phyloP scores from a whole-genome alignment of 345 rosid species.

The Odontarrhena argentea region DNA sequence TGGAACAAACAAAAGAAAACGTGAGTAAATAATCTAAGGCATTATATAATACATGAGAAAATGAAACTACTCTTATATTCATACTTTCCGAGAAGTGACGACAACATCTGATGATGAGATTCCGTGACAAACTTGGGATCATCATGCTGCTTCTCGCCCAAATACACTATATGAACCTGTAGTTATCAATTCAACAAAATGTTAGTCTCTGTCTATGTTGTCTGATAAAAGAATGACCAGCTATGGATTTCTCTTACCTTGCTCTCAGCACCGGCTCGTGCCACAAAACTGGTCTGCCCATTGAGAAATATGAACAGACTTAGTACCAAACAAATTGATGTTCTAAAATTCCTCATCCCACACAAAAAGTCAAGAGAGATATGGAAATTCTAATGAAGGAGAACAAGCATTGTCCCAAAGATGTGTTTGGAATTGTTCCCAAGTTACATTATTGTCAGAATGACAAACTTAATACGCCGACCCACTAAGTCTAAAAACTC shows the following conservation, averaged over 20 bases:
- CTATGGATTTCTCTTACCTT: background rate
- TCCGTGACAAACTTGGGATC: slow-evolving; percentile 43
- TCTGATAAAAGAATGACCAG: background rate
- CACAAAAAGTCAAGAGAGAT: too few species aligned
- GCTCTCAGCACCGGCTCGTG: background rate
- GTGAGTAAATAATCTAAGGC: slow-evolving; percentile 6
- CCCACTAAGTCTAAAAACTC: too few species aligned
- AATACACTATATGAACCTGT: slow-evolving; percentile 57
- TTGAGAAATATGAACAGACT: slow-evolving; percentile 10
- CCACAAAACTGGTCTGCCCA: background rate
- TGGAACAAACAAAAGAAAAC: background rate
- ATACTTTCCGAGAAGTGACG: slow-evolving; percentile 56
- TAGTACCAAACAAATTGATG: background rate
- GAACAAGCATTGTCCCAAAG: too few species aligned
- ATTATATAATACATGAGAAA: background rate
- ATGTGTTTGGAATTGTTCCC: too few species aligned
- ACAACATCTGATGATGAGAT: slow-evolving; percentile 61
- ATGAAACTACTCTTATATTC: background rate
- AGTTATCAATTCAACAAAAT: background rate
- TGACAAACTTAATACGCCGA: too few species aligned
- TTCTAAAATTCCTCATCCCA: slow-evolving; percentile 12
- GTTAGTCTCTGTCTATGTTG: background rate
- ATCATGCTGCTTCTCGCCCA: slow-evolving; percentile 53
- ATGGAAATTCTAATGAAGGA: too few species aligned
- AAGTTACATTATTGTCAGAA: too few species aligned